A percentile compares a stretch with the other conserved stretches of the same genome.
Conservation (phyloP, 1,139 yeast genomes). For the Tardiomyces digboiensis region DNA sequence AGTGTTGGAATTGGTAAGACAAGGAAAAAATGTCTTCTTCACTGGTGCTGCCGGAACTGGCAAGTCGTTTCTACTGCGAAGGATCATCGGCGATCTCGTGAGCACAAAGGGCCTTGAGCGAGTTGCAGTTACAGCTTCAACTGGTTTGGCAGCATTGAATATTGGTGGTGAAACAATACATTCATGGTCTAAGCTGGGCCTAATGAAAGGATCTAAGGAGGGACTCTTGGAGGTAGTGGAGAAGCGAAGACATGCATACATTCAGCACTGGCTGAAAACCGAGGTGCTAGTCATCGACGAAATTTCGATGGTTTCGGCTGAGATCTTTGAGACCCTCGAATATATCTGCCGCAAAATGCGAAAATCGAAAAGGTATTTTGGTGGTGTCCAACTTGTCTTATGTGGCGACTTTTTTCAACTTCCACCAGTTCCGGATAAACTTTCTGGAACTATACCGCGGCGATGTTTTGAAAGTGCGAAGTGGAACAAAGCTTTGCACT, state of each 20-base stretch:
- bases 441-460: background rate
- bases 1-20: constrained; percentile 44
- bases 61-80: constrained; percentile 64
- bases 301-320: constrained; percentile 73
- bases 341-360: constrained; percentile 50
- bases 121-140: constrained; percentile 83
- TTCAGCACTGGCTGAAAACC: constrained; percentile 50
- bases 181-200: constrained; percentile 68
- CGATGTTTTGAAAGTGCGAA: constrained; percentile 63
- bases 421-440: constrained; percentile 57
- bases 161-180: constrained; percentile 81
- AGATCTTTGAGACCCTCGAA: constrained; percentile 55
- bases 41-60: constrained; percentile 99
- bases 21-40: constrained; percentile 58
- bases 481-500: constrained; percentile 58
- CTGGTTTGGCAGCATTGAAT: constrained; percentile 86
- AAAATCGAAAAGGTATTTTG: constrained; percentile 38
- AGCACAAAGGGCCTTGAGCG: constrained; percentile 34
- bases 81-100: constrained; percentile 41
- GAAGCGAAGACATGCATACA: constrained; percentile 28
- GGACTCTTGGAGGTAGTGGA: constrained; percentile 38
- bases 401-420: constrained; percentile 84
- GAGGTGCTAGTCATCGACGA: constrained; percentile 69
- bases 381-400: constrained; percentile 69
- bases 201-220: constrained; percentile 45